Base-by-base conservation (phyloP, 2,329 filamentous ascomycete genomes). In the Epichloe elymi region DNA sequence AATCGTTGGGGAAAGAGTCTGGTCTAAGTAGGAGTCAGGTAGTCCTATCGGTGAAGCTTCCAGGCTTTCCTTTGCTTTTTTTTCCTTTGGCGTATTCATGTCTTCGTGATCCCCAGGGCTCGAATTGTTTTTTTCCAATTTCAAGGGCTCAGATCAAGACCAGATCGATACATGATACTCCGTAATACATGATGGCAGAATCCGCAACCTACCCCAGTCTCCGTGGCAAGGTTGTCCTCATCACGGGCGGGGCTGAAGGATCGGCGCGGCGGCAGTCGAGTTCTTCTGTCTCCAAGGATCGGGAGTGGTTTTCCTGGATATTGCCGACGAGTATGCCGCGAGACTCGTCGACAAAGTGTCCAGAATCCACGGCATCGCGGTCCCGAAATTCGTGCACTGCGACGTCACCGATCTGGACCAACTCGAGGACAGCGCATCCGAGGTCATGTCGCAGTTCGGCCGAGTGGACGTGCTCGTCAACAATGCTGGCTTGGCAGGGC, bases 201-300 rank as follows among this genome's bases (percentile, higher is more conserved):
- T 23, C 4, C 20, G 20, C 20, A 23, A 23, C 5, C 1, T 23
- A 20, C 5, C 20, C 20, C 5, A 23, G 20, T 23, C 5, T 5
- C 20, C 20, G 20, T 23, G 20, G 20, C 20, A 65, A 67, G 54
- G 65, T 59, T 2, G 68, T 75, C 3, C 59, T 74, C 37, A 65
- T 75, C 52, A 68, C 70, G 0, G 72, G 73, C 37, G 73, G 70
- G 2, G 72, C 72, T 35, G 66, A 69, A 50, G 72, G 73, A 74
- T 75, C 50, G 73, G 72, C 37, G 67, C 70, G 1, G 59, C 67
- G 2, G 65, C 67, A 8, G 72, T 74, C 19, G 66, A 73, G 56
- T 59, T 67, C 37, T 74, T 74, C 56, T 66, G 67, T 49, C 58
- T 62, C 2, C 71, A 74, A 47, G 70, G 71, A n/a, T 64, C 65